Percentiles rank a stretch among this genome's conserved stretches.
Conservation (phyloP, 129 eudicot species). For the Escallonia herrerae region DNA sequence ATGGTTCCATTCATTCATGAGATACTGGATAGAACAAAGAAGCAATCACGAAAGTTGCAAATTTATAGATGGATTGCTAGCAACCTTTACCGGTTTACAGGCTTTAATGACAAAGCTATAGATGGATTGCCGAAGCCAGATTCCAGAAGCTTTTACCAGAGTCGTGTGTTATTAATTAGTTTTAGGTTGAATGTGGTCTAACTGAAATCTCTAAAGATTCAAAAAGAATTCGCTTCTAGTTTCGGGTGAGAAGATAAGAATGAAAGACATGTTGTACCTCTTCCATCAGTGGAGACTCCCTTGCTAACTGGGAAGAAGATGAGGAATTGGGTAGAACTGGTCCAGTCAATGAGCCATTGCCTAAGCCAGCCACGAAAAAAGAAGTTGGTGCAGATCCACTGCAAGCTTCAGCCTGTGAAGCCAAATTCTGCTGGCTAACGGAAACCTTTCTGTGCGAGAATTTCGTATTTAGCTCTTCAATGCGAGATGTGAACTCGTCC, state of each 20-base stretch:
- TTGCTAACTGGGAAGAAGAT: conserved; percentile 75
- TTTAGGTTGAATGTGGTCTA: too few relatives aligned
- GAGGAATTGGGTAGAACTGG: conserved; percentile 49
- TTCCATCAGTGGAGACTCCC: conserved; percentile 76
- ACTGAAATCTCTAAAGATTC: too few relatives aligned
- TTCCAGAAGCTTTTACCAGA: background rate
- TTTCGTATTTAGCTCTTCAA: conserved; percentile 79
- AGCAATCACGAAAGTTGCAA: background rate
- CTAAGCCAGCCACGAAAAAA: conserved; percentile 51
- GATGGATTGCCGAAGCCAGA: background rate
- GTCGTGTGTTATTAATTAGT: too few relatives aligned
- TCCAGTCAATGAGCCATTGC: conserved; percentile 53
- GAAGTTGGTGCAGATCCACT: conserved; percentile 64
- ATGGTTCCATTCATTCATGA: background rate
- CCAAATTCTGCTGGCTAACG: conserved; percentile 80
- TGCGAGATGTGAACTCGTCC: conserved; percentile 90
- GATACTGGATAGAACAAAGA: background rate
- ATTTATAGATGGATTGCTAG: background rate
- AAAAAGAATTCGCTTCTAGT: background rate
- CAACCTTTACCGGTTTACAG: too few relatives aligned
- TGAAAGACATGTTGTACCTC: conserved; percentile 44
- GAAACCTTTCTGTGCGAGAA: conserved; percentile 37
- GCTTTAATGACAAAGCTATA: background rate
- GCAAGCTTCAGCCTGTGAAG: conserved; percentile 64
- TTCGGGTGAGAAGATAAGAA: background rate